Evolutionary conservation across 1,284 basidiomycete genomes (phyloP), one percentile per base, ranked within the genome.

Genomic region (Calocybe gambosa): DNA sequence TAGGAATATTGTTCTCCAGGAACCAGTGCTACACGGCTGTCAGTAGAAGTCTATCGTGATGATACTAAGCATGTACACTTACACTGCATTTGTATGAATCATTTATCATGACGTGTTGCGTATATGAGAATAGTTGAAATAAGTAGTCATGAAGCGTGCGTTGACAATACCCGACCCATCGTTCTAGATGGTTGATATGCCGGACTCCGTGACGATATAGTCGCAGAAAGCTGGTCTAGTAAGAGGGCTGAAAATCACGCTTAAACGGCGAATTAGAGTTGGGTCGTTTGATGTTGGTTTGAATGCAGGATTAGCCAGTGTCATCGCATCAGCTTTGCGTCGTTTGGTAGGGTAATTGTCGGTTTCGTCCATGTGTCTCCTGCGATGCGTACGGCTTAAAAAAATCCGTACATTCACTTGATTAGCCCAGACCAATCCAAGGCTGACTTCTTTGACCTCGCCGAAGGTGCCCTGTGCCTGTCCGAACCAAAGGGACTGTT

Each of bases 341-440:
- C 58, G 55, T 54, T 76, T 76, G 15, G 56, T 50, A 31, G 52
- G 54, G 12, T 54, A 43, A n/a, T 26, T 37, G 26, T 61, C 61
- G 8, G 62, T 55, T 28, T 65, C 66, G 26, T 74, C 67, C 6
- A 86, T 55, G 52, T 81, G 70, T 31, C 79, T 72, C 49, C 84
- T 71, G 47, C 89, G 71, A 4, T 78, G 77, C 0, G 92, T 93
- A 13, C 89, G 76, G 39, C 76, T 79, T 39, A 95, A 72, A 75
- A 95, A 84, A 46, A 96, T 75, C 9, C 93, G 76, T 2, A 74
- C 74, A 52, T 93, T 93, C 49, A 96, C 72, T 51, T 89, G 85
- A 62, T 94, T 94, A 7, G 91, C 85, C 93, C 93, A 97, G 1
- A 83, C 82, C 41, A 94, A 79, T 0, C 93, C 93, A 1, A 97